Conservation (phyloP, 768 basidiomycete species). For the Hortiboletus campestris region DNA sequence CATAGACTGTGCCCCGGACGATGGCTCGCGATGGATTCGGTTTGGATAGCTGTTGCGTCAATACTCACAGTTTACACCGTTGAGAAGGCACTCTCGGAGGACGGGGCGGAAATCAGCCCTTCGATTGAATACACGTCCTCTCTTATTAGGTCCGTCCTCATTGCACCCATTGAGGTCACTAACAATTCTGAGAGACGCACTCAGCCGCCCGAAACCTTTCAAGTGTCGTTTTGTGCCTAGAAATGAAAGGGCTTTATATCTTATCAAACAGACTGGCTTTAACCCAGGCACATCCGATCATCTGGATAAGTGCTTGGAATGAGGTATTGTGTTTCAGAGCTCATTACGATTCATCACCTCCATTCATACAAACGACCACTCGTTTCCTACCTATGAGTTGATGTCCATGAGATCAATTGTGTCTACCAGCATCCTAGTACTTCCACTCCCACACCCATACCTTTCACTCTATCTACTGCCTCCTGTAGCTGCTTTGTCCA, state of each 20-base stretch:
- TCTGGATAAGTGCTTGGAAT: background rate
- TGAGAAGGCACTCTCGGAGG: constrained; percentile 31
- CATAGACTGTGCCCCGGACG: constrained; percentile 45
- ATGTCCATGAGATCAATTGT: background rate
- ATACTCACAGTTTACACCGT: constrained; percentile 41
- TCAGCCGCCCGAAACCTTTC: constrained; percentile 44
- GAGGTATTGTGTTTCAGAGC: background rate
- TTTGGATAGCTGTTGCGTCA: constrained; percentile 44
- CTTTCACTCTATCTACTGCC: constrained; percentile 34
- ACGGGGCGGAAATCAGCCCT: constrained; percentile 35
- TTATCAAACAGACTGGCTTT: constrained; percentile 25
- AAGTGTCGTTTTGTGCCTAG: constrained; percentile 38
- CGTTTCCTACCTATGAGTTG: background rate
- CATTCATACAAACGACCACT: background rate
- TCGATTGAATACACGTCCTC: constrained; percentile 35
- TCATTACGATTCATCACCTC: background rate
- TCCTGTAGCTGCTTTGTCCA: constrained; percentile 38
- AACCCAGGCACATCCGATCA: background rate
- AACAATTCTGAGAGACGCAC: background rate
- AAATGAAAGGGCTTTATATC: constrained; percentile 27
- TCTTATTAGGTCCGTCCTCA: constrained; percentile 34
- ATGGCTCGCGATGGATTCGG: constrained; percentile 41
- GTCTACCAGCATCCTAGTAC: constrained; percentile 52
- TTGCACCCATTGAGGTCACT: background rate
- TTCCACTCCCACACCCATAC: constrained; percentile 35